These are phyloP conservation scores for Coemansia sp. DNA, from an alignment of 192 early-diverging fungal genomes.

Conservation along the genomic window DNA sequence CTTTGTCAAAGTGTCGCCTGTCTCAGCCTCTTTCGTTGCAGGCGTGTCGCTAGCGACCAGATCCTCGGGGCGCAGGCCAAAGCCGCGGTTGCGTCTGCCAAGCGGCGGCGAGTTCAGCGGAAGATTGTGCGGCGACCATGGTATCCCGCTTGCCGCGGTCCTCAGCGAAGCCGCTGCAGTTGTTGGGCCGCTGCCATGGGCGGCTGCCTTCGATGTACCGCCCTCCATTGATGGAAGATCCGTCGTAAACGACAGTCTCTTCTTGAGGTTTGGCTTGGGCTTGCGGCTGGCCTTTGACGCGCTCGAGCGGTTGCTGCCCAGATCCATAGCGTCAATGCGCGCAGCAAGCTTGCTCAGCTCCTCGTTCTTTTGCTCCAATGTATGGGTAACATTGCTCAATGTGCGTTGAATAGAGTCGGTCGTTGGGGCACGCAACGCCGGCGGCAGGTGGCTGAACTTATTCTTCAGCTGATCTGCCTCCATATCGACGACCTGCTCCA, in stretches of 20 bases:
- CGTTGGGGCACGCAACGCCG: slow-evolving; percentile 28
- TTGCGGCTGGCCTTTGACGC: background rate
- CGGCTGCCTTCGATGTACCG: background rate
- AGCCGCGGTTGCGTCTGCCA: slow-evolving; percentile 23
- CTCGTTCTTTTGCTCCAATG: slow-evolving; percentile 44
- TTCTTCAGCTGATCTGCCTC: slow-evolving; percentile 19
- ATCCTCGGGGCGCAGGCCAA: slow-evolving; percentile 36
- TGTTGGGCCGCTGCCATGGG: background rate
- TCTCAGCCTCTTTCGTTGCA: background rate
- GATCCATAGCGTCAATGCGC: slow-evolving; percentile 21
- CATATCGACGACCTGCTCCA: slow-evolving; percentile 27
- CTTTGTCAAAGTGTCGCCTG: background rate
- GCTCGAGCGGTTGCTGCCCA: background rate
- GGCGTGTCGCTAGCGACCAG: slow-evolving; percentile 10
- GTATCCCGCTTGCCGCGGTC: slow-evolving; percentile 37
- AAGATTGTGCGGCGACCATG: slow-evolving; percentile 34
- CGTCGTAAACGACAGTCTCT: background rate
- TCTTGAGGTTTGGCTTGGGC: background rate
- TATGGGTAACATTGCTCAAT: slow-evolving; percentile 41
- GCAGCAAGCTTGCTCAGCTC: slow-evolving; percentile 49
- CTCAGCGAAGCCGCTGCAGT: slow-evolving; percentile 4
- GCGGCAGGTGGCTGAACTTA: slow-evolving; percentile 15
- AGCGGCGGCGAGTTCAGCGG: slow-evolving; percentile 20
- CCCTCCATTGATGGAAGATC: background rate
- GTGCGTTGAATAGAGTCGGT: slow-evolving; percentile 53